These are phyloP conservation scores for Cytospora leucostoma DNA, from an alignment of 2,329 filamentous ascomycete genomes.

Conservation along the genomic window DNA sequence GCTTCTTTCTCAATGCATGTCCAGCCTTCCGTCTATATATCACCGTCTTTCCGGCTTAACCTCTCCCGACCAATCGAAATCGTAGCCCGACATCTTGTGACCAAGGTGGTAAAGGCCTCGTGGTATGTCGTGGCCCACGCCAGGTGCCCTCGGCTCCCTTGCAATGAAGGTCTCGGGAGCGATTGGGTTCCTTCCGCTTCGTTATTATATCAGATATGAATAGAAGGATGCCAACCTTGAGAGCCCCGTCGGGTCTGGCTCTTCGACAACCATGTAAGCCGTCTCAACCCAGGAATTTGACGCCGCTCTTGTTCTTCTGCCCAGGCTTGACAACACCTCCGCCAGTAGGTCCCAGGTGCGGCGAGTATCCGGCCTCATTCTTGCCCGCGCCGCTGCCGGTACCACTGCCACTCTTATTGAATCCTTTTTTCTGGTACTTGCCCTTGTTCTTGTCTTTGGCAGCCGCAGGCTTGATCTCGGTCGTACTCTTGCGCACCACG, in stretches of 20 bases:
- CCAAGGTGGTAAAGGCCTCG: not conserved
- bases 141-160: not conserved
- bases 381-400: conserved; percentile 37
- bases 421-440: conserved; percentile 48
- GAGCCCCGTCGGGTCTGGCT: not conserved
- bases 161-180: not conserved
- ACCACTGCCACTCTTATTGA: conserved; percentile 38
- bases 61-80: not conserved
- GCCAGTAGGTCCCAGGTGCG: conserved; percentile 50
- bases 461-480: conserved; percentile 81
- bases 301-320: conserved; percentile 67
- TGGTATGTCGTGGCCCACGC: not conserved
- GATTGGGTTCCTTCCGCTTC: not conserved
- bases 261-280: not conserved
- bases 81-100: not conserved
- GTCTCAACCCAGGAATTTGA: conserved; percentile 59
- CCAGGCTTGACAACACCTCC: conserved; percentile 62
- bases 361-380: conserved; percentile 46
- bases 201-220: not conserved
- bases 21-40: not conserved
- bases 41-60: not conserved
- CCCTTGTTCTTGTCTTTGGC: conserved; percentile 58
- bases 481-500: conserved; percentile 81
- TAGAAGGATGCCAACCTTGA: not conserved
- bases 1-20: not conserved